Percentiles rank a stretch among this genome's conserved stretches.
These are phyloP conservation scores for Cryptosporidium sp. DNA, from an alignment of 169 alveolate genomes.

Conservation along the genomic window DNA sequence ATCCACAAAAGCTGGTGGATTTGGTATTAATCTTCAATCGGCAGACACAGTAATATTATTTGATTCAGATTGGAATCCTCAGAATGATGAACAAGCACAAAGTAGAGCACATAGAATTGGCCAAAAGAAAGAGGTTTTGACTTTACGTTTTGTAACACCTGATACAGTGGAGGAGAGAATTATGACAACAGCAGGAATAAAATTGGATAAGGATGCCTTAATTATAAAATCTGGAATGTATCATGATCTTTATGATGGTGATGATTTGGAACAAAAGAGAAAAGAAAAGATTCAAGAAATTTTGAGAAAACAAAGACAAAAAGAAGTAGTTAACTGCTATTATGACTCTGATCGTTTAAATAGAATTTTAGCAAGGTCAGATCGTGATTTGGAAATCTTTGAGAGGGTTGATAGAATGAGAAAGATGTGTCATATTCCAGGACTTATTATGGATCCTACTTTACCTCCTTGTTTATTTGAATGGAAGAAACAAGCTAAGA, in stretches of 20 bases:
- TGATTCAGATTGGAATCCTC: slow-evolving; percentile 97
- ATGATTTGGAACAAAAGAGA: slow-evolving; percentile 70
- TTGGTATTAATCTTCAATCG: slow-evolving; percentile 94
- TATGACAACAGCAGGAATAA: slow-evolving; percentile 89
- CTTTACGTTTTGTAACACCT: slow-evolving; percentile 91
- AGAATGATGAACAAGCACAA: slow-evolving; percentile 94
- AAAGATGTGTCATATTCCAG: slow-evolving; percentile 75
- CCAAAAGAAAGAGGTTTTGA: slow-evolving; percentile 91
- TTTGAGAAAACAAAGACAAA: slow-evolving; percentile 67
- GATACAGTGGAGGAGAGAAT: slow-evolving; percentile 95
- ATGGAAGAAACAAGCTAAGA: slow-evolving; percentile 64
- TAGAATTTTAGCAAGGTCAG: slow-evolving; percentile 62
- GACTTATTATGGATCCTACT: slow-evolving; percentile 49
- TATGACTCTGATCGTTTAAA: slow-evolving; percentile 68
- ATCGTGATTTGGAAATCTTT: slow-evolving; percentile 60
- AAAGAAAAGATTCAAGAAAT: slow-evolving; percentile 72
- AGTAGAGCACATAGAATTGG: slow-evolving; percentile 97
- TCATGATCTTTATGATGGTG: slow-evolving; percentile 77
- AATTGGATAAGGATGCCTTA: slow-evolving; percentile 82
- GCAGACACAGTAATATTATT: slow-evolving; percentile 97
- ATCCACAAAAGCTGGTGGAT: slow-evolving; percentile 94
- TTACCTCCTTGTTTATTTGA: slow-evolving; percentile 72
- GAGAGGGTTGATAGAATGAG: slow-evolving; percentile 73
- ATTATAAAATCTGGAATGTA: slow-evolving; percentile 82
- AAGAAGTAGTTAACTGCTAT: slow-evolving; percentile 68